phyloP scores from a whole-genome alignment of 768 basidiomycete genomes.

The Pleurotus pulmonarius region DNA sequence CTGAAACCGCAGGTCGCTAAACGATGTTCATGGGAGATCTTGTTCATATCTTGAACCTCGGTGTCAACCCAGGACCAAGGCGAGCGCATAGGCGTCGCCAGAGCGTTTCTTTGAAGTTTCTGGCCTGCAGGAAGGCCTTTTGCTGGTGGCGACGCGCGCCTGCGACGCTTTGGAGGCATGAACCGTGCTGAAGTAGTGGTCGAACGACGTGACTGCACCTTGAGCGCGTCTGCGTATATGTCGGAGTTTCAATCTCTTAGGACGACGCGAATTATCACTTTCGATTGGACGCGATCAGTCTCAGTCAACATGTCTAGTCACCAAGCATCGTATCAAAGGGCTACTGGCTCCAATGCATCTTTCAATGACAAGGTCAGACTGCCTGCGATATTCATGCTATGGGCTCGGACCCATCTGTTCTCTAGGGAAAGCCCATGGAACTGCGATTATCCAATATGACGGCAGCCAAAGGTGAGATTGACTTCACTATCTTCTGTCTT shows the following conservation, averaged over 20 bases:
- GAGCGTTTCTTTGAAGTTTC: conserved; percentile 53
- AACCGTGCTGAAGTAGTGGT: background rate
- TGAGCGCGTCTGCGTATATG: conserved; percentile 11
- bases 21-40: conserved; percentile 67
- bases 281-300: conserved; percentile 29
- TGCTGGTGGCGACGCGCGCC: conserved; percentile 39
- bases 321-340: conserved; percentile 34
- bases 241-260: conserved; percentile 11
- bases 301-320: conserved; percentile 30
- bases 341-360: conserved; percentile 64
- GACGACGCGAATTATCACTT: conserved; percentile 8
- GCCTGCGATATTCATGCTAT: background rate
- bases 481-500: conserved; percentile 5
- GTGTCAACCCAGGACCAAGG: conserved; percentile 84
- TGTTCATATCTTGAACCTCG: conserved; percentile 48
- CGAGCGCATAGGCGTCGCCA: conserved; percentile 40
- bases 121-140: conserved; percentile 62
- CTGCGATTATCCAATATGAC: conserved; percentile 96
- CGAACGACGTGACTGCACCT: no score
- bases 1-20: conserved; percentile 68
- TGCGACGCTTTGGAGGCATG: conserved; percentile 61
- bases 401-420: conserved; percentile 7
- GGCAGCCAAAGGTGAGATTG: conserved; percentile 83
- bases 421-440: conserved; percentile 96
- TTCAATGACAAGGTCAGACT: conserved; percentile 80